phyloP scores from a whole-genome alignment of 2,329 filamentous ascomycete genomes.

The Coleophoma cylindrospora region DNA sequence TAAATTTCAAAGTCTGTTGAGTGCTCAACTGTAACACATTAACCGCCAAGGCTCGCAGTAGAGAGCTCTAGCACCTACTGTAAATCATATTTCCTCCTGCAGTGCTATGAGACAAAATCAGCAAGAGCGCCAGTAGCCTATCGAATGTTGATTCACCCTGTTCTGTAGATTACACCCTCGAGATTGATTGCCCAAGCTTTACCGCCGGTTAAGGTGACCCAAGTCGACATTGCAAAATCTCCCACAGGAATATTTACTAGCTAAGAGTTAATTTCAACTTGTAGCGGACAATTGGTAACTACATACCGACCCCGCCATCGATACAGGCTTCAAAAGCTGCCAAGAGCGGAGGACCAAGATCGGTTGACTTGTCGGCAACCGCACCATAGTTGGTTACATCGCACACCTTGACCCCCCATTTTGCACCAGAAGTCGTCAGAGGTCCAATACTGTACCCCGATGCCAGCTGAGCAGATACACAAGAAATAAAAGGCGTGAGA shows the following conservation, averaged over 20 bases:
- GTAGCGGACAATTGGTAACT: neutral
- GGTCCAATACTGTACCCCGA: slow-evolving; percentile 9
- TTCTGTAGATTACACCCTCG: slow-evolving; percentile 48
- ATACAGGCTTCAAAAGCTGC: slow-evolving; percentile 37
- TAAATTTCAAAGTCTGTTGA: slow-evolving; percentile 47
- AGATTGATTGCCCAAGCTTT: slow-evolving; percentile 44
- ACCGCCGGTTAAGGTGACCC: slow-evolving; percentile 41
- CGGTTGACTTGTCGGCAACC: slow-evolving; percentile 36
- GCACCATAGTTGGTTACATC: slow-evolving; percentile 40
- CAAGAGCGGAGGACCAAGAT: slow-evolving; percentile 36
- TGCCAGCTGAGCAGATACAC: too few species aligned
- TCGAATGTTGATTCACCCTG: slow-evolving; percentile 30
- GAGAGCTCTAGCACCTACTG: neutral
- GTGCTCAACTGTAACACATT: slow-evolving; percentile 47
- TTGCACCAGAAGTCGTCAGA: slow-evolving; percentile 11
- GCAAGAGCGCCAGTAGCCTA: neutral
- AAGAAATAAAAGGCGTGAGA: too few species aligned
- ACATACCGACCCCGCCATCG: slow-evolving; percentile 28
- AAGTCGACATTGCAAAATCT: slow-evolving; percentile 42
- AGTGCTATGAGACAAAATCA: neutral
- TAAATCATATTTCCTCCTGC: neutral
- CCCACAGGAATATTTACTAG: neutral
- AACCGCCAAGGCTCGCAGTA: slow-evolving; percentile 28
- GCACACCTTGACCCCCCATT: slow-evolving; percentile 25
- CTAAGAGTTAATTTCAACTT: neutral